These are phyloP conservation scores for Sparassis latifolia DNA, from an alignment of 1,284 basidiomycete genomes.

Conservation along the genomic window DNA sequence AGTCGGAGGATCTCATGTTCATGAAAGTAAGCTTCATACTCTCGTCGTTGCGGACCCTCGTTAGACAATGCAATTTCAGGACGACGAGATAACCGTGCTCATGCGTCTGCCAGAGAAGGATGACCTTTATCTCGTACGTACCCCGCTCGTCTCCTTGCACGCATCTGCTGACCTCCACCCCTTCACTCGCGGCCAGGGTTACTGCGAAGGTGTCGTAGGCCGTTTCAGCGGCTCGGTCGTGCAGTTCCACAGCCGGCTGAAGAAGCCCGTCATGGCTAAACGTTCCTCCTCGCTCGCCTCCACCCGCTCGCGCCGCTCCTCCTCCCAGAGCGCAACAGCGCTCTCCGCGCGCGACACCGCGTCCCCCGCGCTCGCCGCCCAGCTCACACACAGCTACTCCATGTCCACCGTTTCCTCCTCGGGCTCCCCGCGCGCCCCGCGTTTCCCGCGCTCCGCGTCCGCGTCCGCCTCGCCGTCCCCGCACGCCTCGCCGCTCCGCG, in stretches of 20 bases:
- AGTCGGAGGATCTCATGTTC: constrained; percentile 83
- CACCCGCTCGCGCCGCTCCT: constrained; percentile 18
- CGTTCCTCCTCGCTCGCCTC: constrained; percentile 33
- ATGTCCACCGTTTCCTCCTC: not conserved
- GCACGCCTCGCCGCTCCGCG: not conserved
- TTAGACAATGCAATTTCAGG: constrained; percentile 34
- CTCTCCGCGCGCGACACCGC: constrained; percentile 13
- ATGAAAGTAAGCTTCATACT: constrained; percentile 46
- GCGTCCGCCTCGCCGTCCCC: not conserved
- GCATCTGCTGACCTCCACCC: constrained; percentile 1
- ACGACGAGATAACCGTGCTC: constrained; percentile 77
- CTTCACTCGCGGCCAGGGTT: constrained; percentile 19
- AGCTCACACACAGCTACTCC: constrained; percentile 1
- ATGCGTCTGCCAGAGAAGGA: constrained; percentile 58
- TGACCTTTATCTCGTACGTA: constrained; percentile 56
- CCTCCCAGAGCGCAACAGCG: constrained; percentile 18
- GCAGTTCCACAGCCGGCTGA: constrained; percentile 69
- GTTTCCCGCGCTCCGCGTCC: not conserved
- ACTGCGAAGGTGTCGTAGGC: constrained; percentile 90
- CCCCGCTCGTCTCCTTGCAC: not conserved
- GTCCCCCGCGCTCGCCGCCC: constrained; percentile 8
- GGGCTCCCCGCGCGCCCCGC: not conserved
- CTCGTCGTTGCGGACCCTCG: not conserved
- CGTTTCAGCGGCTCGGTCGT: constrained; percentile 69
- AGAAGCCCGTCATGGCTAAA: constrained; percentile 74